A percentile compares a stretch with the other conserved stretches of the same genome.
These are phyloP conservation scores for Agrocybe pediades DNA, from an alignment of 768 basidiomycete species.

Conservation along the genomic window DNA sequence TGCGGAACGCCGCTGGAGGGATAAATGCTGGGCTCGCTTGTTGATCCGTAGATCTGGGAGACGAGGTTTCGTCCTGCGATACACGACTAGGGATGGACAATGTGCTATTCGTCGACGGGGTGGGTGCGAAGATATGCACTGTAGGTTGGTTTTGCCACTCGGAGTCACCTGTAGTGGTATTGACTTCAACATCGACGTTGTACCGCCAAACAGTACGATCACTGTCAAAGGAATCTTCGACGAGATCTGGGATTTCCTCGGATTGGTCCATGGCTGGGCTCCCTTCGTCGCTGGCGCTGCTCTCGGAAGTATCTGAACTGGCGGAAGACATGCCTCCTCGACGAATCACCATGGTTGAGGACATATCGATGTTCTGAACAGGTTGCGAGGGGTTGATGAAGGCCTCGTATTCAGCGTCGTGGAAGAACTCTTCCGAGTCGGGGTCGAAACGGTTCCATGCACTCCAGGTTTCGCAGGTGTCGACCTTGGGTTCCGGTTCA, in stretches of 20 bases:
- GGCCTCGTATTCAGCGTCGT: slow-evolving; percentile 64
- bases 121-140: neutral
- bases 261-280: slow-evolving; percentile 50
- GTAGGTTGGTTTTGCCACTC: no score
- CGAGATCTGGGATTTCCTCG: slow-evolving; percentile 42
- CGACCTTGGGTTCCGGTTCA: slow-evolving; percentile 41
- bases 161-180: neutral
- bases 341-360: slow-evolving; percentile 22
- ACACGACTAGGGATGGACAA: neutral
- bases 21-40: slow-evolving; percentile 19
- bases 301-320: slow-evolving; percentile 41
- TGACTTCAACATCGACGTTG: slow-evolving; percentile 2
- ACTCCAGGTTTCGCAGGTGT: slow-evolving; percentile 60
- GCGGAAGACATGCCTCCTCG: slow-evolving; percentile 18
- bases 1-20: slow-evolving; percentile 23
- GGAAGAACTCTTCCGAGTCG: slow-evolving; percentile 79
- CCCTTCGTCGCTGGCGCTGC: slow-evolving; percentile 45
- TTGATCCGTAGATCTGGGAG: slow-evolving; percentile 10
- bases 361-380: slow-evolving; percentile 28
- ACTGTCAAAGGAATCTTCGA: slow-evolving; percentile 36
- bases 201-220: slow-evolving; percentile 20
- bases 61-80: neutral
- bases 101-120: neutral
- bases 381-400: slow-evolving; percentile 51
- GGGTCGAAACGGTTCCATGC: slow-evolving; percentile 72